Base-by-base conservation (phyloP, 495 filamentous ascomycete genomes). In the Aspergillus carlsbadensis region DNA sequence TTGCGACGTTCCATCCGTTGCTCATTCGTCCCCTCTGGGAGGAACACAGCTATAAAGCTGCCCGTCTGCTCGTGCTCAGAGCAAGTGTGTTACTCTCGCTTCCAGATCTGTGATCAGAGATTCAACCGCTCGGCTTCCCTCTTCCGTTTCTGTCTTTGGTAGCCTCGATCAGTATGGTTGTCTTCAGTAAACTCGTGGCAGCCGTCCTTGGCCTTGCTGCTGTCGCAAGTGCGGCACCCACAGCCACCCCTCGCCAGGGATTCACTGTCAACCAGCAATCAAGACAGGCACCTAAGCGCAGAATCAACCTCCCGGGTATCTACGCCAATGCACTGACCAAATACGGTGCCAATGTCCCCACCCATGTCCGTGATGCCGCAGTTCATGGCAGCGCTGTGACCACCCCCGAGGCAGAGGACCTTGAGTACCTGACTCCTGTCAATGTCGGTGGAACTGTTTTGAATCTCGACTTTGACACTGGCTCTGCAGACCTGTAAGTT, bases 391-490 rank as follows among this genome's bases (percentile, higher is more conserved):
- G 71, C 48, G 84, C 74, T 31, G 62, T 68, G 44, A 78, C 84
- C 17, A 78, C 66, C 4, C 87, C 89, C 0, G 73, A 83, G 64
- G 39, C 64, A 11, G 68, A 81, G 60, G 89, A 91, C 61, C 57
- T 65, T 31, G 82, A 88, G 67, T 92, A 89, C 59, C 65, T 91
- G 57, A 81, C 78, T 22, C 86, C 87, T 14, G 86, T 91, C 50
- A 76, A 69, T 3, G 75, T 91, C 56, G 89, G 89, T 55, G 71
- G 72, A 11, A 81, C 84, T 50, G 80, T 76, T 5, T 65, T 91
- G 60, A 79, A 84, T 61, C 63, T 92, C 54, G 84, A 90, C 65
- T 79, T 91, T 62, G 89, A 92, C 65, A 90, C 89, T 37, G 89
- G 89, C 3, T 88, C 84, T 36, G 82, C 85, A 40, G 89, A 92